phyloP scores from a whole-genome alignment of 1,284 basidiomycete species.

The Ganoderma resinaceum region DNA sequence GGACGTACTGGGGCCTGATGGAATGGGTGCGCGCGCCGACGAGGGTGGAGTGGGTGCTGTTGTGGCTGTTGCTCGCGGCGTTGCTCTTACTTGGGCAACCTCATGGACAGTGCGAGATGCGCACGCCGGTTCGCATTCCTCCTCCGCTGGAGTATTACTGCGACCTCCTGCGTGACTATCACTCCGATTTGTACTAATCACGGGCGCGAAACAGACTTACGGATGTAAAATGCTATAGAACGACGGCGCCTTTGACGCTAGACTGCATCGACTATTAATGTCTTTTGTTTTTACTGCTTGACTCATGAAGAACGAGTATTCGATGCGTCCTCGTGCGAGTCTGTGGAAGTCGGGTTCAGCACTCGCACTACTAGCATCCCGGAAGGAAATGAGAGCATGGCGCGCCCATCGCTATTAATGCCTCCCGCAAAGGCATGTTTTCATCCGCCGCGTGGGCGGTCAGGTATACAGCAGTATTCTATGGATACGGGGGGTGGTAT shows the following conservation, averaged over 20 bases:
- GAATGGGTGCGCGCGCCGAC: neutral
- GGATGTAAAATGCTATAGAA: no score
- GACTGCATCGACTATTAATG: no score
- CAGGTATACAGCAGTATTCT: conserved; percentile 9
- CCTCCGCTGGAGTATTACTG: neutral
- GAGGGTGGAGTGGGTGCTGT: conserved; percentile 6
- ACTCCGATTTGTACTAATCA: neutral
- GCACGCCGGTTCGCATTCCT: neutral
- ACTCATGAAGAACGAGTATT: neutral
- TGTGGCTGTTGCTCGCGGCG: conserved; percentile 2
- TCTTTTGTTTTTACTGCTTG: neutral
- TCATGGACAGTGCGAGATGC: neutral
- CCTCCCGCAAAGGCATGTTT: conserved; percentile 11
- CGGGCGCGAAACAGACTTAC: neutral
- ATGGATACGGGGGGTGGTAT: conserved; percentile 2
- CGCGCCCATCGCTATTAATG: neutral
- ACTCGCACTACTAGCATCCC: neutral
- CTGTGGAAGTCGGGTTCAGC: neutral
- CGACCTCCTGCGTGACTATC: neutral
- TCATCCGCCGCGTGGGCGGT: neutral
- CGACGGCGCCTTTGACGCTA: no score
- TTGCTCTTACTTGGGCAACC: neutral
- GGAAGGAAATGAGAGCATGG: neutral
- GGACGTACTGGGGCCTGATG: neutral
- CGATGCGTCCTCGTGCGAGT: neutral